Evolutionary conservation across 768 basidiomycete genomes (phyloP), one percentile per base, ranked within the genome.

Genomic region (Pleurotus salmoneostramineus): DNA sequence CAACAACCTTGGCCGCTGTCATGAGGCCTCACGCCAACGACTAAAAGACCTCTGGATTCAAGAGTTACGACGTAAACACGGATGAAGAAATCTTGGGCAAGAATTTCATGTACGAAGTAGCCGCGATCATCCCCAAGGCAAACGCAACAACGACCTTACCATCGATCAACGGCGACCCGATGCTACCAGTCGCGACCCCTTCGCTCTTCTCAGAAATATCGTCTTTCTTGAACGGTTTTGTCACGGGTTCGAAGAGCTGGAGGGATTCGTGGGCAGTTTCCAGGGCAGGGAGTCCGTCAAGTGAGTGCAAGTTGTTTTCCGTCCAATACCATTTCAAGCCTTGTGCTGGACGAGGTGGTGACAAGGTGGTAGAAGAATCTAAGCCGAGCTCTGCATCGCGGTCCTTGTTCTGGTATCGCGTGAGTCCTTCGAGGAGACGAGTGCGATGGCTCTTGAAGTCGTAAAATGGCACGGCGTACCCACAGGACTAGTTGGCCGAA

Each of bases 381-480:
- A 45, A 32, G 32, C 56, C 54, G 15, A 56, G 63, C 21, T 60
- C 67, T 42, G 51, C 63, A 4, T 58, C 63, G 35, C 70, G 69
- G 60, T 85, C 83, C 2, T 64, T 60, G 0, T 54, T 52, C 66
- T 88, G 85, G 54, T 77, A 73, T 58, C 68, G 70, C 6, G 69
- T 71, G 33, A 75, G 75, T 68, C 68, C 81, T 32, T 78, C 73
- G 43, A 79, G 71, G 12, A 85, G 79, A 6, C 74, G 74, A 1
- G 75, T 78, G 27, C 88, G 83, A 56, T 86, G 82, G 3, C 74
- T 71, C 42, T 80, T 68, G 70, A 81, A 89, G 44, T 76, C 72
- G 65, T 81, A 88, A 62, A 77, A 78, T 2, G 88, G 87, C 27
- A 88, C 79, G 0, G 79, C 78, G 61, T 77, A 88, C 17, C 88